Conservation (phyloP, 352 stramenopile genomes). For the Globisporangium okanoganense region DNA sequence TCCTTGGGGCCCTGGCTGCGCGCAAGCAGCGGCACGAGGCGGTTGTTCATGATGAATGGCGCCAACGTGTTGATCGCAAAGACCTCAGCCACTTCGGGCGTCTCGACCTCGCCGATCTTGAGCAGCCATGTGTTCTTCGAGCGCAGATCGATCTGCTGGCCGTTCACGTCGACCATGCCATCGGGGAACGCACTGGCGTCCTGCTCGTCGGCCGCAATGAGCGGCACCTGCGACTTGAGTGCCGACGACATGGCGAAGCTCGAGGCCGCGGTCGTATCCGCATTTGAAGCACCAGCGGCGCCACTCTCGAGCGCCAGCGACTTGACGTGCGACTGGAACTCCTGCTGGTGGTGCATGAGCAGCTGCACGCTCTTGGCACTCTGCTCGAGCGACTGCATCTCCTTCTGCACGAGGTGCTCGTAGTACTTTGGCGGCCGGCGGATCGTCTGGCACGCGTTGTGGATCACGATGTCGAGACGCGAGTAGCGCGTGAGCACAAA, state of each 20-base stretch:
- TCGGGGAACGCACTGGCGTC: conserved; percentile 58
- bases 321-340: conserved; percentile 71
- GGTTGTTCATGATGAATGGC: conserved; percentile 97
- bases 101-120: conserved; percentile 92
- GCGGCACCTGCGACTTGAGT: conserved; percentile 77
- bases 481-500: conserved; percentile 75
- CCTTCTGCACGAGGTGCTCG: conserved; percentile 85
- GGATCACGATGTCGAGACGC: conserved; percentile 96
- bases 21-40: conserved; percentile 88
- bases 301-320: conserved; percentile 35
- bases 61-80: conserved; percentile 95
- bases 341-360: conserved; percentile 74
- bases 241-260: conserved; percentile 65
- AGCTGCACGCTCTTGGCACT: conserved; percentile 51
- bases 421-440: conserved; percentile 94
- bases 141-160: conserved; percentile 94
- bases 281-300: neutral
- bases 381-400: conserved; percentile 59
- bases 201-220: conserved; percentile 72
- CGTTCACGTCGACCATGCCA: conserved; percentile 92
- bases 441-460: conserved; percentile 98
- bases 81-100: conserved; percentile 81
- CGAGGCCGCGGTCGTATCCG: conserved; percentile 14
- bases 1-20: conserved; percentile 36
- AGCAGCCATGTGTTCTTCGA: conserved; percentile 95